phyloP scores from a whole-genome alignment of 2,329 filamentous ascomycete species.

The Fusarium sp. region DNA sequence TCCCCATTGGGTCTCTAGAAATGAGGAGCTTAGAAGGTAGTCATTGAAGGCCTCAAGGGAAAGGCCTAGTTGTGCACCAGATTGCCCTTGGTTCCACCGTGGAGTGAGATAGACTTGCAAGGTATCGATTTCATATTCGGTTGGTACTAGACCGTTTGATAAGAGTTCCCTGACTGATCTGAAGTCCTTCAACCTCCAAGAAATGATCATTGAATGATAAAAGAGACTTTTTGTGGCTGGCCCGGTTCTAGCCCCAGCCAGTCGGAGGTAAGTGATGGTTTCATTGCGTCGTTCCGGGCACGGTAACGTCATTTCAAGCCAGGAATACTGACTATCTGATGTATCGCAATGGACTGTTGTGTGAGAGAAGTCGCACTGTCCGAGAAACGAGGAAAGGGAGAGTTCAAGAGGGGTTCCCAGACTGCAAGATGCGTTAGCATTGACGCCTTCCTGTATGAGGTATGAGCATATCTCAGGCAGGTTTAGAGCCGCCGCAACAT shows the following conservation, averaged over 20 bases:
- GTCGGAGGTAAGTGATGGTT: accelerated
- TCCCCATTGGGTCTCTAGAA: not conserved
- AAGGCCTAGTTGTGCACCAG: too few species aligned
- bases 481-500: not conserved
- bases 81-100: too few species aligned
- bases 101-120: too few species aligned
- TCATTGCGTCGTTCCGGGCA: accelerated
- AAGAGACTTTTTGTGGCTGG: accelerated
- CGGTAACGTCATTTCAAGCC: too few species aligned
- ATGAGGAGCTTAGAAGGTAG: accelerated
- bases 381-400: not conserved
- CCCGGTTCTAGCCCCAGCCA: not conserved
- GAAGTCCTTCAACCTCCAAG: not conserved
- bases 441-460: not conserved
- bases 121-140: accelerated
- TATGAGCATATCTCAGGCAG: not conserved
- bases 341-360: too few species aligned
- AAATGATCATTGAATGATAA: accelerated
- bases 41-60: not conserved
- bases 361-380: too few species aligned
- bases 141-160: not conserved
- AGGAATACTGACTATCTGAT: too few species aligned
- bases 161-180: too few species aligned
- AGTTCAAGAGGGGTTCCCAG: not conserved
- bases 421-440: accelerated